Evolutionary conservation across 371 early-diverging fungal genomes (phyloP).

Genomic region (Syncephalis plumigaleata): DNA sequence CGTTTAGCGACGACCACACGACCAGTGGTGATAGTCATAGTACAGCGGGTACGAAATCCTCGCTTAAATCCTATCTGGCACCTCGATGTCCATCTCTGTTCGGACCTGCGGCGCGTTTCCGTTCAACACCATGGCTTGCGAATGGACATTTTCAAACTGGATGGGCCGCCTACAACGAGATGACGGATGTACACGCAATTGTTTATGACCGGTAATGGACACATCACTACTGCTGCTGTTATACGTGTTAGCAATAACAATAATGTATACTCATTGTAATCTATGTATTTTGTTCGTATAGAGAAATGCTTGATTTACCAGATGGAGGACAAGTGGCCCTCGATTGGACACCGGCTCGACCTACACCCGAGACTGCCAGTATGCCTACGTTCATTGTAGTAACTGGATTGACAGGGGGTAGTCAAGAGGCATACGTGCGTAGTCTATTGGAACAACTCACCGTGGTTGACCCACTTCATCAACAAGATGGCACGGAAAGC

Average conservation of each 20-base stretch:
- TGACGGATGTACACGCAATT: conserved; percentile 16
- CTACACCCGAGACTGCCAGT: conserved; percentile 21
- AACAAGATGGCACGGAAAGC: conserved; percentile 22
- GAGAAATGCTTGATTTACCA: neutral
- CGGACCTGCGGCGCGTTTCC: conserved; percentile 12
- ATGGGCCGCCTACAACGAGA: conserved; percentile 27
- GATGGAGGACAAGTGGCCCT: conserved; percentile 78
- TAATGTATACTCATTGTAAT: too few relatives aligned
- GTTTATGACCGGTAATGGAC: conserved; percentile 29
- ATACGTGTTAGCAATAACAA: neutral
- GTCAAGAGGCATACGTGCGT: conserved; percentile 1
- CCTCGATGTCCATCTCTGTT: conserved; percentile 13
- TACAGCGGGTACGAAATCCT: too few relatives aligned
- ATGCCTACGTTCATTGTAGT: conserved; percentile 53
- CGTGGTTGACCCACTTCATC: conserved; percentile 13
- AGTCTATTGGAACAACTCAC: too few relatives aligned
- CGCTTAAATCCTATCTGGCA: too few relatives aligned
- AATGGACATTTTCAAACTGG: conserved; percentile 42
- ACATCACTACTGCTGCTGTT: neutral
- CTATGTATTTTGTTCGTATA: too few relatives aligned
- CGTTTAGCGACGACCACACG: too few relatives aligned
- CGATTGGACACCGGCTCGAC: conserved; percentile 62
- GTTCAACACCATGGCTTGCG: conserved; percentile 32
- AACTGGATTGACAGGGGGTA: conserved; percentile 83
- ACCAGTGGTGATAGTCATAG: too few relatives aligned